Evolutionary conservation across 164 flowering plant species (phyloP), one percentile per base, ranked within the genome.

Genomic region (Amborella trichopoda): DNA sequence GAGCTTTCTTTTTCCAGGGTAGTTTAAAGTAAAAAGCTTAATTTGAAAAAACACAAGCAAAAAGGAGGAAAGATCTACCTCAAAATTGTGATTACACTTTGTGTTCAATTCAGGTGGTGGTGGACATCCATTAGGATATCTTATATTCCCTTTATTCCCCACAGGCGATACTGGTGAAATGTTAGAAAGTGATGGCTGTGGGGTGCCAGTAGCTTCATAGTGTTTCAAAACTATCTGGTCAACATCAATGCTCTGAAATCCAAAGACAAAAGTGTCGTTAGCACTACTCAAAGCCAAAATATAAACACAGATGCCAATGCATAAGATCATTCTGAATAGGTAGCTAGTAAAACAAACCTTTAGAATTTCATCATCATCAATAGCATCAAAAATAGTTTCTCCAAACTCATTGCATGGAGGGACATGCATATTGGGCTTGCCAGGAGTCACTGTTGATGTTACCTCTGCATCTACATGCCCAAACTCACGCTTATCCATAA

Each of bases 141-240:
- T 51, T 49, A 30, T 40, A 58, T 34, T 56, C 48, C 40, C 47
- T 28, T 46, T 58, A 50, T 41, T 41, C 17, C 40, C 52, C 52
- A 42, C 24, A 13, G 95, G 79, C 38, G 77, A 76, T 41, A 59
- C 53, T 14, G 75, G 64, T 42, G 70, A 78, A 62, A 56, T 53
- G 56, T 65, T 75, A 26, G 73, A 66, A 8, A 46, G 12, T 53
- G 83, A 65, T 37, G 87, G 65, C 66, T 74, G 83, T 53, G 94
- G 94, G 13, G 95, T 78, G 61, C 68, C 58, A 60, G 61, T 61
- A 25, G 90, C 58, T 48, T 87, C 90, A 61, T 68, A 74, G 55
- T 91, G 96, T 54, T 84, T 73, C 69, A 65, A 61, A 33, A 82
- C 81, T 49, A 91, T 82, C 67, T 84, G 94, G 63, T 91, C 99